Base-by-base conservation (phyloP, 345 rosid genomes). In the Zanthoxylum bungeanum region DNA sequence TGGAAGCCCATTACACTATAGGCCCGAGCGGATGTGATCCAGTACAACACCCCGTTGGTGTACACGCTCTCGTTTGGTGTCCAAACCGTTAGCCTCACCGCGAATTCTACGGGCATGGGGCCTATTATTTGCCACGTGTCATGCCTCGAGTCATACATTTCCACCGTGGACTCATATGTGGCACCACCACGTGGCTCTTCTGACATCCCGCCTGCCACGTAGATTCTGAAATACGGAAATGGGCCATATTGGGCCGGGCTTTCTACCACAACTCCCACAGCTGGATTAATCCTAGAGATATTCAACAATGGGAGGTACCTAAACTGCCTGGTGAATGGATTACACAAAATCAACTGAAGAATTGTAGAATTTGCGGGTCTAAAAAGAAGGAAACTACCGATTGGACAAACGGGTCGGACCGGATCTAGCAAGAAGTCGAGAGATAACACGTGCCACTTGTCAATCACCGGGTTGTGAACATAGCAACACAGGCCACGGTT, bases 11-110 rank as follows among this genome's bases (percentile, higher is more conserved):
- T 85, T 5, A 81, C 73, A 28, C 80, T 85, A 47, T 81, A 87
- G 22, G 83, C 87, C 25, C 88, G 66, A 2, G 91, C 91, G 0
- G 91, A 87, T 5, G 88, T 87, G 68, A 87, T 83, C 91, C 91
- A 87, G 7, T 87, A 85, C 1, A 87, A 53, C 9, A 78, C 66
- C 4, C 88, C 88, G 1, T 71, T 44, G 8, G 70, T 74, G 72
- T 73, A 83, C 0, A 83, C 88, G 8, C 88, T 75, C 75, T 87
- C 87, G 5, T 81, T 80, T 0, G 87, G 84, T 2, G 85, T 80
- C 91, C 91, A 87, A 9, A 87, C 89, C 1, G 91, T 87, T 0
- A 87, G 71, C 72, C 89, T 81, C 1, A 85, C 89, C 0, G 91
- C 83, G 0, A 78, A 85, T 75, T 85, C 85, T 12, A 55, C 42